Conservation (phyloP, 1,139 yeast genomes). For the Spathaspora sp. region DNA sequence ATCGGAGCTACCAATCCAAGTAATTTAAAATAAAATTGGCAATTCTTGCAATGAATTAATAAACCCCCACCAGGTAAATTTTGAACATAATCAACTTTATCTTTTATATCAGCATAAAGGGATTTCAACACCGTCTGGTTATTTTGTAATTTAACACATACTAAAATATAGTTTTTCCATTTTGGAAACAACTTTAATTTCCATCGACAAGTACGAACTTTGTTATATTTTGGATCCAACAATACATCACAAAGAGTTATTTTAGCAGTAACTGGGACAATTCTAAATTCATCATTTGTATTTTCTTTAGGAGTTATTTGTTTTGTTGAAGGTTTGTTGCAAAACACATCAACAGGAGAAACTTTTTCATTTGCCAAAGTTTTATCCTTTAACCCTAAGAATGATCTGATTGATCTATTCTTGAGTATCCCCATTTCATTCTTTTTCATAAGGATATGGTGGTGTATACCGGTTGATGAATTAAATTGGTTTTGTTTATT, state of each 20-base stretch:
- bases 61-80: slow-evolving; percentile 5
- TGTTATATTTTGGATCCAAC: background rate
- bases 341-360: background rate
- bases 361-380: background rate
- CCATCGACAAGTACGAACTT: slow-evolving; percentile 3
- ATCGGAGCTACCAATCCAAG: slow-evolving; percentile 5
- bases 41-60: slow-evolving; percentile 7
- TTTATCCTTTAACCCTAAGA: slow-evolving; percentile 6
- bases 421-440: background rate
- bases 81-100: slow-evolving; percentile 7
- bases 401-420: slow-evolving; percentile 4
- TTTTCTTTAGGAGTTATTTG: background rate
- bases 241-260: slow-evolving; percentile 7
- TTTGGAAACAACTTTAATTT: background rate
- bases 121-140: background rate
- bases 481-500: background rate
- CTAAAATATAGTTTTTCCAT: slow-evolving; percentile 4
- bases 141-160: slow-evolving; percentile 4
- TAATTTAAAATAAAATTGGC: slow-evolving; percentile 2
- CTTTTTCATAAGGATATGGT: background rate
- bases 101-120: background rate
- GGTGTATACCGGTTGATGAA: background rate
- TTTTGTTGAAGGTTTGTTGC: background rate
- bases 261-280: background rate
- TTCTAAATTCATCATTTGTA: background rate